Conservation (phyloP, 2,329 filamentous ascomycete species). For the Cucurbitaria berberidis region DNA sequence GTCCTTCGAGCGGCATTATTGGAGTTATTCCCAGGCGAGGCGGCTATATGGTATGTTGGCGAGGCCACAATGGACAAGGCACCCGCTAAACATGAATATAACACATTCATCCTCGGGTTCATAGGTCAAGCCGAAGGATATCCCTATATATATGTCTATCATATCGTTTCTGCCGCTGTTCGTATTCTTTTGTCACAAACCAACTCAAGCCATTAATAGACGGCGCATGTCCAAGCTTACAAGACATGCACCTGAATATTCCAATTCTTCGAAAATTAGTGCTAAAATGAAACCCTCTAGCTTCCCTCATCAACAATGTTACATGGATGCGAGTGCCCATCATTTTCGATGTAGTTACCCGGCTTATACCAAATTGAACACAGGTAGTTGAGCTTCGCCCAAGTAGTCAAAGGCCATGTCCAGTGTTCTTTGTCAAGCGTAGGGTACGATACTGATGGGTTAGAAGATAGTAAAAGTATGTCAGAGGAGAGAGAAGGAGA, state of each 20-base stretch:
- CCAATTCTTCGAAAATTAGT: no score
- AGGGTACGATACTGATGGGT: not conserved
- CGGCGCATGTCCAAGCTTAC: not conserved
- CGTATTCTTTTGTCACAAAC: no score
- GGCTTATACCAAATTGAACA: not conserved
- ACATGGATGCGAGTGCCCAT: not conserved
- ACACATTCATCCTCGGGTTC: not conserved
- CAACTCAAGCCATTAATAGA: not conserved
- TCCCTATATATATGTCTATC: no score
- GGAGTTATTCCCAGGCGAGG: not conserved
- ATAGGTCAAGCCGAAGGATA: not conserved
- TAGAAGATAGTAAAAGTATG: not conserved
- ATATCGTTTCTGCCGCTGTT: no score
- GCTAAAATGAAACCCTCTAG: not conserved
- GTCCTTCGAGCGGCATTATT: slow-evolving; percentile 3
- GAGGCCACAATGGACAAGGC: not conserved
- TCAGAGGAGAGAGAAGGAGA: not conserved
- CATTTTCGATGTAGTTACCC: not conserved
- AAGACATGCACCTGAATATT: not conserved
- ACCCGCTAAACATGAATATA: not conserved
- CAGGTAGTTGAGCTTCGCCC: not conserved
- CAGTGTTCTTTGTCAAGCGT: not conserved
- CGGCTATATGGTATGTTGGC: not conserved
- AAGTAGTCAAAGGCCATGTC: not conserved
- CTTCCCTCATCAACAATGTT: not conserved